Evolutionary conservation across 768 basidiomycete genomes (phyloP).

Genomic region (Tylopilus sp.): DNA sequence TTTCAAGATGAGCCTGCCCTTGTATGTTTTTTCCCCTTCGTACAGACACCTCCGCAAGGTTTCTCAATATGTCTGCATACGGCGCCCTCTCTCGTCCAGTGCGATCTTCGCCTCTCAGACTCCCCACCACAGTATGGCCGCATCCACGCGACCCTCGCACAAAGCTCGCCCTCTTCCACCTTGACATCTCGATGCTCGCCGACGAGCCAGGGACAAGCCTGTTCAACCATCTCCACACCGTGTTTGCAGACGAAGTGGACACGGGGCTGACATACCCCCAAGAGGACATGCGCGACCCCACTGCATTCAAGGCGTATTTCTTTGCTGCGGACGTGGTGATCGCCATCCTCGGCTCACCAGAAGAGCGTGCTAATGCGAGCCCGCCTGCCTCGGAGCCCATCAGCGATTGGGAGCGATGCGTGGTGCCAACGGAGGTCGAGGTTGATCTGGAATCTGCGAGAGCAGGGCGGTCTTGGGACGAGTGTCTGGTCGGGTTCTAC

Average conservation of each 20-base stretch:
- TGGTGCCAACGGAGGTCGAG: conserved; percentile 14
- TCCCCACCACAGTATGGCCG: conserved; percentile 50
- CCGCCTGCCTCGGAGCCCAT: not conserved
- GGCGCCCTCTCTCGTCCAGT: conserved; percentile 47
- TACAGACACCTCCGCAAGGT: not conserved
- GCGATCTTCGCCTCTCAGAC: conserved; percentile 29
- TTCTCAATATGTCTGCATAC: conserved; percentile 57
- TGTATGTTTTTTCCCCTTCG: not conserved
- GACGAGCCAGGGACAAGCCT: conserved; percentile 38
- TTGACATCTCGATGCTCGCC: conserved; percentile 28
- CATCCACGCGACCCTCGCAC: conserved; percentile 24
- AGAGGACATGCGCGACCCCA: conserved; percentile 52
- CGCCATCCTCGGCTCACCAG: conserved; percentile 41
- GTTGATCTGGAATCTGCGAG: conserved; percentile 42
- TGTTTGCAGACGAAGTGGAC: conserved; percentile 74
- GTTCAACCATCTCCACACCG: conserved; percentile 52
- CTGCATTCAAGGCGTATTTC: conserved; percentile 70
- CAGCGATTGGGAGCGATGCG: not conserved
- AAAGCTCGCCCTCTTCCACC: conserved; percentile 35
- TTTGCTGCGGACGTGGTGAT: conserved; percentile 75
- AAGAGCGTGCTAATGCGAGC: not conserved
- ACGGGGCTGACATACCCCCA: conserved; percentile 85
- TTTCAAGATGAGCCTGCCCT: not conserved
- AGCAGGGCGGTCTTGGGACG: conserved; percentile 56
- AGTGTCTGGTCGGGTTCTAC: conserved; percentile 73